Evolutionary conservation across 257 asterid genomes (phyloP).

Genomic region (Solanum virginianum): DNA sequence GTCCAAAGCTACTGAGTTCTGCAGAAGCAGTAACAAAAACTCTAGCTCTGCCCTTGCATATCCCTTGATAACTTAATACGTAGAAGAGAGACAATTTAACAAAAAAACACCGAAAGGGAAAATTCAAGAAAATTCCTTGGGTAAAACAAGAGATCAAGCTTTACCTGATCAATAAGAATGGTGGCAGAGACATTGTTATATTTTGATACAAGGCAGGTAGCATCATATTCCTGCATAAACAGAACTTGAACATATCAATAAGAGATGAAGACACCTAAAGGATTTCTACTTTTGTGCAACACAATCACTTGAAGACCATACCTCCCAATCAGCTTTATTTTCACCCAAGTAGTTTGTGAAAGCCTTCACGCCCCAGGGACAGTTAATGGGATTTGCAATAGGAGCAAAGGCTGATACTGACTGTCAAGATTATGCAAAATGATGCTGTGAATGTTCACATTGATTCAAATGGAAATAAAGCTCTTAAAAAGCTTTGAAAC

Average conservation of each 20-base stretch:
- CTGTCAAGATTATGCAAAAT: conserved; percentile 17
- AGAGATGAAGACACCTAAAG: background rate
- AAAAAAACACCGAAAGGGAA: background rate
- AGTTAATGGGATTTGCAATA: conserved; percentile 61
- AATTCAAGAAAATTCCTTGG: background rate
- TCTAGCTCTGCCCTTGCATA: background rate
- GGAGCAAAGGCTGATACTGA: conserved; percentile 96
- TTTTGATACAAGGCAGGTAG: conserved; percentile 64
- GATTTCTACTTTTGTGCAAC: background rate
- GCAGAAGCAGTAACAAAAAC: background rate
- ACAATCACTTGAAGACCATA: conserved; percentile 17
- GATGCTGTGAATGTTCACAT: background rate
- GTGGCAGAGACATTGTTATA: conserved; percentile 51
- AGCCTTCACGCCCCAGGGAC: conserved; percentile 99
- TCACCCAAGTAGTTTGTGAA: conserved; percentile 84
- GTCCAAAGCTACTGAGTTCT: background rate
- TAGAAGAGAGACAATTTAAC: background rate
- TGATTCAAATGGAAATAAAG: background rate
- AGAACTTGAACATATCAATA: background rate
- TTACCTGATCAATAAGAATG: conserved; percentile 93
- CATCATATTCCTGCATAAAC: conserved; percentile 77
- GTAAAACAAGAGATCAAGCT: background rate
- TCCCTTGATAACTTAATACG: background rate
- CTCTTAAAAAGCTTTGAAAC: background rate
- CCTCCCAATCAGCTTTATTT: conserved; percentile 86